Base-by-base conservation (phyloP, 139 green algal species). In the Picochlorum sp. region DNA sequence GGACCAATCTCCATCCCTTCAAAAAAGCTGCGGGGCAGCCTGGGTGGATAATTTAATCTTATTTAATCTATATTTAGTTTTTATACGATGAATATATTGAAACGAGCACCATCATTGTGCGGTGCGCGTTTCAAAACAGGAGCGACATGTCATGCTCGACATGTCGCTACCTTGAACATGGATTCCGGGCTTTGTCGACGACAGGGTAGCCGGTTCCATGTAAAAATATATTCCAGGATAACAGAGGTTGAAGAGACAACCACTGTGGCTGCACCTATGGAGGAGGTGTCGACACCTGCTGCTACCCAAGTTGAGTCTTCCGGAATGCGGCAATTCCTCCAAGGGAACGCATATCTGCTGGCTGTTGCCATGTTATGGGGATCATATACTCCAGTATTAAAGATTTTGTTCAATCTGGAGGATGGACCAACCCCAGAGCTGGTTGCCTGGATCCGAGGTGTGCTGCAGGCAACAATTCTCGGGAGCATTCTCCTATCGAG, bases 351-450 rank as follows among this genome's bases (percentile, higher is more conserved):
- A 31, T 60, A 44, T 52, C 56, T 72, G 15, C 63, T 76, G 7
- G 28, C 30, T 6, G 60, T 66, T 1, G 52, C 60, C 5, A 15
- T 57, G 0, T 51, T 78, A 34, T 68, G 54, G 68, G 71, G 68
- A 60, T 63, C 45, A 28, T 72, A 77, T 56, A 57, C 66, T 18
- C 68, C 68, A n/a, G 44, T 51, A 11, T 23, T 77, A 23, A 61
- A 61, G 18, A 21, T 70, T 20, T n/a, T 75, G 6, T 72, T 71
- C 21, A 34, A 34, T 3, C 41, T 45, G 13, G 49, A 62, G 26
- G 64, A 49, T 3, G 61, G 62, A 5, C 64, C 70, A 2, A 50
- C 61, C 2, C 65, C 70, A 18, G 30, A 65, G 15, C 57, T 52
- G 2, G 26, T 77, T 7, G 69, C 67, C 28, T 50, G 58, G 2